phyloP scores from a whole-genome alignment of 1,284 basidiomycete species.

The Leccinum subrobustum region DNA sequence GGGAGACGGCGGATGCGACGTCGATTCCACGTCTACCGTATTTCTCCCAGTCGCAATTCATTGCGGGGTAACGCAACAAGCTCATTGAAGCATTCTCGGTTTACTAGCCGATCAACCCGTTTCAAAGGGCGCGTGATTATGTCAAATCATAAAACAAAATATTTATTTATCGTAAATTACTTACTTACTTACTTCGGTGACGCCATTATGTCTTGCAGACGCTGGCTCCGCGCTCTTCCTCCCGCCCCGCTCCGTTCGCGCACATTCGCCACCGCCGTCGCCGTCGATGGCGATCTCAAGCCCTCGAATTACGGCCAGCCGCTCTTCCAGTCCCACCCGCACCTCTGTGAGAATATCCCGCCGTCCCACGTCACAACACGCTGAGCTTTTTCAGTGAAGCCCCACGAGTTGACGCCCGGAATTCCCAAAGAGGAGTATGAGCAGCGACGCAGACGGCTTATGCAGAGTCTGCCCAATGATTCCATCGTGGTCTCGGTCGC shows the following conservation, averaged over 20 bases:
- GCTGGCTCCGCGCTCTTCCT: slow-evolving; percentile 8
- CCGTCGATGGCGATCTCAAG: slow-evolving; percentile 40
- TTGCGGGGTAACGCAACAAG: slow-evolving; percentile 8
- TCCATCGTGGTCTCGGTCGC: slow-evolving; percentile 81
- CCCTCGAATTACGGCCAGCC: slow-evolving; percentile 80
- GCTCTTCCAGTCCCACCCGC: slow-evolving; percentile 72
- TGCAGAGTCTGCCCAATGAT: slow-evolving; percentile 76
- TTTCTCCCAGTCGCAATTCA: slow-evolving; percentile 52
- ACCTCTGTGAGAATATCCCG: slow-evolving; percentile 53
- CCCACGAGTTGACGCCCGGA: slow-evolving; percentile 82
- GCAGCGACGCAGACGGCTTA: slow-evolving; percentile 65
- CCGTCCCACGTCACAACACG: not conserved
- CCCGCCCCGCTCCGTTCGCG: slow-evolving; percentile 14
- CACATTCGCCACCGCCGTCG: slow-evolving; percentile 39
- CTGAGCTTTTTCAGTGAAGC: slow-evolving; percentile 38
- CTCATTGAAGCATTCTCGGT: not conserved
- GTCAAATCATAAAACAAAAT: not conserved
- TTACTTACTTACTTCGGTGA: not conserved
- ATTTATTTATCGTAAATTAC: not conserved
- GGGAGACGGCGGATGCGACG: slow-evolving; percentile 58
- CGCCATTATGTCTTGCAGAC: slow-evolving; percentile 20
- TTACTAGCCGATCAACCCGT: not conserved
- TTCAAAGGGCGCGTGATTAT: slow-evolving; percentile 26
- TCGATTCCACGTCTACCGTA: slow-evolving; percentile 63
- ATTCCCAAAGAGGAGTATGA: slow-evolving; percentile 86